Base-by-base conservation (phyloP, 2,329 filamentous ascomycete species). In the Fusarium piperis region DNA sequence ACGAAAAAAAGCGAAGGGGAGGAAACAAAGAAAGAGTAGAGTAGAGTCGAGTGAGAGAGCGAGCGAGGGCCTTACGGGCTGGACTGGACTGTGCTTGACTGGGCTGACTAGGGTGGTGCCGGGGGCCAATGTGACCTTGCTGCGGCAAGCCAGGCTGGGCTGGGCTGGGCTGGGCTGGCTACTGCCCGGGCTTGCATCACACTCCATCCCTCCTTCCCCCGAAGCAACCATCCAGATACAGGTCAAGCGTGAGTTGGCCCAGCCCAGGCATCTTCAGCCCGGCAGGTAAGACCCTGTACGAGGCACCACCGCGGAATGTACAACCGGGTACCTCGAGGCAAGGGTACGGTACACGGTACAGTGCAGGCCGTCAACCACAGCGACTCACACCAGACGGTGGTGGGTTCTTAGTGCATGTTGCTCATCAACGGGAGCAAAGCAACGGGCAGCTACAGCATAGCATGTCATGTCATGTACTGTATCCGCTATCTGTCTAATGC, bases 21-120 rank as follows among this genome's bases (percentile, higher is more conserved):
- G 70, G 59, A 48, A 62, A 70, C 59, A 70, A 71, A 73, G 70
- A 71, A 59, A 73, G 63, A 33, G 10, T 32, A 64, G 51, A 62
- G 51, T 57, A 12, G 33, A 23, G 23, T 23, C 3, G 23, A 23
- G 23, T 23, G 64, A 62, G 15, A 10, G 53, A 44, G 20, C 5
- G 53, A 32, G 38, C 30, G 36, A 56, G 38, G 41, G 33, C 46
- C 46, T 23, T 16, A 28, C 41, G 35, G 48, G 35, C 38, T 20
- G 32, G 15, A 39, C 15, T 16, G 32, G n/a, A 18, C 28, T 9
- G 15, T 30, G 41, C 41, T 46, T 30, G 26, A n/a, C 20, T n/a
- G 51, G 57, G 57, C 59, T 56, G 59, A 55, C 58, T 39, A 26
- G 44, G 38, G 41, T 20, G 55, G 41, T 20, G 55, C 33, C 23